Conservation (phyloP, 805 yeast species). For the Yamadazyma kitorensis region DNA sequence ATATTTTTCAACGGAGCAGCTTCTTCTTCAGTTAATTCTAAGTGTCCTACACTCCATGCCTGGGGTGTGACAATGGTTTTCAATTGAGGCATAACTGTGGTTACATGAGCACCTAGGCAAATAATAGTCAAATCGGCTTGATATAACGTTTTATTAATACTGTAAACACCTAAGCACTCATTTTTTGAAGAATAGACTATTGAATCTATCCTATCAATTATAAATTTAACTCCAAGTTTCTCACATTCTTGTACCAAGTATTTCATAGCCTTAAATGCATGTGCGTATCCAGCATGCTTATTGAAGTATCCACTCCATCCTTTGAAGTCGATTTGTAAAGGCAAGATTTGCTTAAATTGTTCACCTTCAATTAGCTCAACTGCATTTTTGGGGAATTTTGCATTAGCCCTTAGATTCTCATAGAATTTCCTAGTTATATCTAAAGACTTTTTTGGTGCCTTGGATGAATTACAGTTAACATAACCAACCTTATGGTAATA, state of each 20-base stretch:
- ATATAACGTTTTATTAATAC: constrained; percentile 2
- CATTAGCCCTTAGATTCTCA: constrained; percentile 28
- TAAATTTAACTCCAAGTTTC: constrained; percentile 12
- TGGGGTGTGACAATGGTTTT: constrained; percentile 9
- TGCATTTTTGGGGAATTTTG: constrained; percentile 19
- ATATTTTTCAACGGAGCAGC: constrained; percentile 7
- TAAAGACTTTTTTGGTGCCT: constrained; percentile 24
- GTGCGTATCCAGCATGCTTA: constrained; percentile 43
- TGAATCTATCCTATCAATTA: constrained; percentile 10
- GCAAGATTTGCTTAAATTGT: constrained; percentile 18
- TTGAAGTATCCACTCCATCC: constrained; percentile 24
- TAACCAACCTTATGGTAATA: constrained; percentile 20
- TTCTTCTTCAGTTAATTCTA: constrained; percentile 9
- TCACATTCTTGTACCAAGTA: constrained; percentile 21
- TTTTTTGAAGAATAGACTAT: constrained; percentile 4
- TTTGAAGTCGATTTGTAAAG: constrained; percentile 12
- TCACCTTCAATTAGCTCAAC: constrained; percentile 24
- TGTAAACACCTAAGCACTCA: constrained; percentile 9
- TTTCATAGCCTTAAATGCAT: constrained; percentile 36
- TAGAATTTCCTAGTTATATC: constrained; percentile 37
- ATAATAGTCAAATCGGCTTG: constrained; percentile 12
- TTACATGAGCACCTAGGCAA: constrained; percentile 13
- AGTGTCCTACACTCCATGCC: constrained; percentile 15
- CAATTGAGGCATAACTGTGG: constrained; percentile 10
- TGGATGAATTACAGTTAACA: constrained; percentile 40